phyloP scores from a whole-genome alignment of 768 basidiomycete genomes.

The Suillus subluteus region DNA sequence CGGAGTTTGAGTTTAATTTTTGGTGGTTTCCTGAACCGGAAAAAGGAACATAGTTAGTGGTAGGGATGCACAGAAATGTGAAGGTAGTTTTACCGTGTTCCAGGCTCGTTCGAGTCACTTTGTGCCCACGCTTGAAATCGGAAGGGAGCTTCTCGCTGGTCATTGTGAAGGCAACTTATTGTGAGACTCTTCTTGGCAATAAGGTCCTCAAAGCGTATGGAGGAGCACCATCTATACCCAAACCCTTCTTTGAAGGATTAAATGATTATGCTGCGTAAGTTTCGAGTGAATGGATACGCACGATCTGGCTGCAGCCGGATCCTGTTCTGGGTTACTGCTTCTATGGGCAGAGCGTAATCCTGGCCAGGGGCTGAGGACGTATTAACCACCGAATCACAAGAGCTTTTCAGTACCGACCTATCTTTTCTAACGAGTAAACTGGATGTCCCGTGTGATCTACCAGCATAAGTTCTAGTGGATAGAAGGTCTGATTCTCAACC shows the following conservation, averaged over 20 bases:
- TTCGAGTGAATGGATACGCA: constrained; percentile 42
- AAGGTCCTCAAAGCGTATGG: constrained; percentile 90
- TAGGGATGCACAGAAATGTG: background rate
- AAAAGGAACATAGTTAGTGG: constrained; percentile 9
- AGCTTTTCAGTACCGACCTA: constrained; percentile 48
- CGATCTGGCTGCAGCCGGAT: constrained; percentile 92
- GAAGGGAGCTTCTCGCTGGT: constrained; percentile 85
- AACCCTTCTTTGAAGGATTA: constrained; percentile 73
- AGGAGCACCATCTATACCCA: constrained; percentile 90
- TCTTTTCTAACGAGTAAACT: constrained; percentile 79
- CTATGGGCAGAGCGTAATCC: constrained; percentile 88
- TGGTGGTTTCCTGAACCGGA: constrained; percentile 69
- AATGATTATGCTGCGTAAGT: constrained; percentile 3
- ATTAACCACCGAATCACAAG: constrained; percentile 3
- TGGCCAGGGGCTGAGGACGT: constrained; percentile 68
- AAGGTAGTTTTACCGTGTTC: constrained; percentile 49
- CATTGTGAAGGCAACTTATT: constrained; percentile 82
- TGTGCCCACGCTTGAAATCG: constrained; percentile 92
- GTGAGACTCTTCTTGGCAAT: constrained; percentile 69
- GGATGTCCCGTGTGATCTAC: constrained; percentile 87
- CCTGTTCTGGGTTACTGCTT: constrained; percentile 80
- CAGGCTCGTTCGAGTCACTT: constrained; percentile 63
- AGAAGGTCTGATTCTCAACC: constrained; percentile 87
- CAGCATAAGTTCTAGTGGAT: constrained; percentile 89
- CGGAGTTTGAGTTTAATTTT: constrained; percentile 84